Evolutionary conservation across 108 stramenopile species (phyloP).

Genomic region (Cyclostephanos tholiformis): DNA sequence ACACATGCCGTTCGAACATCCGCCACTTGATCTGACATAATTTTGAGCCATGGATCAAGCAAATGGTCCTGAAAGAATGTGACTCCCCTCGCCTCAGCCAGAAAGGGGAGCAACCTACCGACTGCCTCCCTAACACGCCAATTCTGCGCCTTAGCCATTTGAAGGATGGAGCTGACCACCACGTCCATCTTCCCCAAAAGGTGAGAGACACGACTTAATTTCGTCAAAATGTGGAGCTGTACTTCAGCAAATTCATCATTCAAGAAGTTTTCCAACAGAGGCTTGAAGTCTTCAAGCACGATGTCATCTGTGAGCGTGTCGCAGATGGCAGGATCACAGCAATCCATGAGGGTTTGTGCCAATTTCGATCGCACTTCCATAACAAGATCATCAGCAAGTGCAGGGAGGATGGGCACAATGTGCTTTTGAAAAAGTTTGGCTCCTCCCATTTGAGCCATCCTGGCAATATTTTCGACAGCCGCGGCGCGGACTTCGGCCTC

Average conservation of each 20-base stretch:
- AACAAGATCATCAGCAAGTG: constrained; percentile 61
- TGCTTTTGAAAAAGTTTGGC: constrained; percentile 70
- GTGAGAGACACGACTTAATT: constrained; percentile 79
- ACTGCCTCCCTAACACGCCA: constrained; percentile 89
- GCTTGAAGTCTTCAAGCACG: constrained; percentile 81
- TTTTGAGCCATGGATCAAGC: constrained; percentile 82
- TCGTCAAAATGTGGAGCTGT: constrained; percentile 85
- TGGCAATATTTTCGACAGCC: constrained; percentile 85
- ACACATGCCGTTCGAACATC: constrained; percentile 77
- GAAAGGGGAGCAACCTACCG: constrained; percentile 71
- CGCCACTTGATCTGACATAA: constrained; percentile 84
- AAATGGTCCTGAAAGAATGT: constrained; percentile 77
- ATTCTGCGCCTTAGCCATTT: constrained; percentile 84
- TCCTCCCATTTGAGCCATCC: constrained; percentile 84
- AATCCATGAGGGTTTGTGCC: constrained; percentile 73
- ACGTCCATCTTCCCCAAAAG: constrained; percentile 80
- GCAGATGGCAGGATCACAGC: constrained; percentile 65
- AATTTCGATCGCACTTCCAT: constrained; percentile 61
- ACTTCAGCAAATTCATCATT: constrained; percentile 92
- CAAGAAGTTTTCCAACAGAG: constrained; percentile 80
- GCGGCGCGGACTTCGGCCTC: constrained; percentile 96
- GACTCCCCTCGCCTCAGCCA: constrained; percentile 84
- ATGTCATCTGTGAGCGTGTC: constrained; percentile 67
- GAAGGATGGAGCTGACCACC: constrained; percentile 75
- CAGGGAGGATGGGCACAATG: constrained; percentile 71